phyloP scores from a whole-genome alignment of 2,329 filamentous ascomycete species.

The Penicillium verrucosum region DNA sequence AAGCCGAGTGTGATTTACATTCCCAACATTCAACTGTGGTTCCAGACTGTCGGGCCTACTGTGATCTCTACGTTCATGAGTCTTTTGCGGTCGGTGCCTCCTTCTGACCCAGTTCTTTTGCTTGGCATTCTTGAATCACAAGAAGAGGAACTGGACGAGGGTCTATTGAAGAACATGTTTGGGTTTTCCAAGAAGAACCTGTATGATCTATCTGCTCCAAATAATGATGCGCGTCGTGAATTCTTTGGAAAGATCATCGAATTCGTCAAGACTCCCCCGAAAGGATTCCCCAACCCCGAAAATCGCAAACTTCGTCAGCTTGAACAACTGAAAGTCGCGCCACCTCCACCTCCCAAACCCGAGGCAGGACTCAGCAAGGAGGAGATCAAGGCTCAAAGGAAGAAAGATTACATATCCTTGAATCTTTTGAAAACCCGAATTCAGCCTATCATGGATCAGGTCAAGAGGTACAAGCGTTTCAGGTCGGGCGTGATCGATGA shows the following conservation, averaged over 20 bases:
- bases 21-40: constrained; percentile 87
- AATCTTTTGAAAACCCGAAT: constrained; percentile 85
- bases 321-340: constrained; percentile 71
- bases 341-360: constrained; percentile 64
- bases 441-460: constrained; percentile 95
- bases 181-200: constrained; percentile 78
- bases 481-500: constrained; percentile 74
- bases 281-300: constrained; percentile 80
- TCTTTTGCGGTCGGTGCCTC: constrained; percentile 76
- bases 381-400: constrained; percentile 75
- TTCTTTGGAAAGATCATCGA: constrained; percentile 75
- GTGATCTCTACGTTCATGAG: constrained; percentile 77
- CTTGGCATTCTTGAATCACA: constrained; percentile 78
- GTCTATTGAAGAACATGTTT: constrained; percentile 75
- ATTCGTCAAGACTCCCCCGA: constrained; percentile 74
- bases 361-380: constrained; percentile 66
- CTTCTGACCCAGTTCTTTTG: constrained; percentile 84
- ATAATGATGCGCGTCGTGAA: constrained; percentile 61
- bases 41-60: constrained; percentile 61
- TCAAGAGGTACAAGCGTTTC: constrained; percentile 91
- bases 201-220: constrained; percentile 66
- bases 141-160: constrained; percentile 57
- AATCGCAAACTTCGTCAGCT: constrained; percentile 84
- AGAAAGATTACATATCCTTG: constrained; percentile 76
- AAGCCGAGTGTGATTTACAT: constrained; percentile 96